Base-by-base conservation (phyloP, 768 basidiomycete genomes). In the Antrodiella citrinella region DNA sequence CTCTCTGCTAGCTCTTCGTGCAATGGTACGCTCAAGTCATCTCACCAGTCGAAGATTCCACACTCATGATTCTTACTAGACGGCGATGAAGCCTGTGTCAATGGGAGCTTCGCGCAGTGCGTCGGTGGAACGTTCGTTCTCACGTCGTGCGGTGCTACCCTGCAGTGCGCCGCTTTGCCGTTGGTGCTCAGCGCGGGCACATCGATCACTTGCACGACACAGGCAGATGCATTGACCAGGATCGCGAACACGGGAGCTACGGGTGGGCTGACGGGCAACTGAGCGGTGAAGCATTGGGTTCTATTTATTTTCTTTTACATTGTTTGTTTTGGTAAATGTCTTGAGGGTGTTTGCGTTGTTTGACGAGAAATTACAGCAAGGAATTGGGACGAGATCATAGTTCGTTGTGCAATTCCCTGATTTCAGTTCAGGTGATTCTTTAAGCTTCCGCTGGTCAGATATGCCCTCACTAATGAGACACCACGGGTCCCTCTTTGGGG, bases 131-230 rank as follows among this genome's bases (percentile, higher is more conserved):
- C 62, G 50, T 76, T 69, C 53, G 58, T 57, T 0, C 44, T 60
- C 18, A 62, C 65, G 3, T 45, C 53, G 3, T 76, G 74, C 57
- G 59, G 61, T 2, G 56, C 55, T 10, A 55, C 63, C 4, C 49
- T 52, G 4, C 49, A 49, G 26, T 76, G 74, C 62, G 59, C 63
- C 23, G 73, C 72, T 2, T 67, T 75, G 12, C 74, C 73, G 11
- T 66, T 75, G 22, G 70, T 72, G 11, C 71, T 70, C 57, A 60
- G 56, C 44, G 53, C 61, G 5, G 73, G 73, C 44, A 74, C 72
- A 44, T 63, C 64, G 39, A 45, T 73, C 52, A 57, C 71, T 13
- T 74, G 72, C 61, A 63, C 64, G 25, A 68, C 67, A 4, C 26
- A 54, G 44, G 57, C 56, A 4, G 72, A 74, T 50, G 69, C 67